Percentiles rank a stretch among this genome's conserved stretches.
Evolutionary conservation across 75 land plant genomes (phyloP).

Genomic region (Picea sitchensis): DNA sequence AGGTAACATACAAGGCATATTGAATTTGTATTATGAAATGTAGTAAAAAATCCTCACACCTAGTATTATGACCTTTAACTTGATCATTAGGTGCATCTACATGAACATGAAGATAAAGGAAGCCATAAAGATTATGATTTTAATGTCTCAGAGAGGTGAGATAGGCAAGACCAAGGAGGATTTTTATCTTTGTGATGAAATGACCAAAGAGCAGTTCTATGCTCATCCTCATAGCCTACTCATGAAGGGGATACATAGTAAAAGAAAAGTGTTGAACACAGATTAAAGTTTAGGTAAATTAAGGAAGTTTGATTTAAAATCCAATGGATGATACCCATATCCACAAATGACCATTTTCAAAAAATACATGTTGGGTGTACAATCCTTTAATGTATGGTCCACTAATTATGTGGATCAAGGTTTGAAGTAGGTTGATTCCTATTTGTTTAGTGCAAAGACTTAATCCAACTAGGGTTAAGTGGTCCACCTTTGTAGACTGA

Average conservation of each 20-base stretch:
- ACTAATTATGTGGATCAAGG: not conserved
- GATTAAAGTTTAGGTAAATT: not conserved
- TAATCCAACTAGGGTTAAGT: not conserved
- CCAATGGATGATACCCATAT: not conserved
- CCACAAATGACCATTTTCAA: no score
- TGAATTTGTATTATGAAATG: constrained; percentile 56
- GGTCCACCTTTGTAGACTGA: not conserved
- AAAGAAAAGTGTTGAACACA: not conserved
- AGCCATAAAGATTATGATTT: constrained; percentile 32
- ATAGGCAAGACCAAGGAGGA: constrained; percentile 17
- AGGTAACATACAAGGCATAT: constrained; percentile 20
- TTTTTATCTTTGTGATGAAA: constrained; percentile 20
- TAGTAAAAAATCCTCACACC: constrained; percentile 27
- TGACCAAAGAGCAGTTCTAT: not conserved
- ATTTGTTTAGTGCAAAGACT: not conserved
- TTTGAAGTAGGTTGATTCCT: not conserved
- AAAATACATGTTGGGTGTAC: not conserved
- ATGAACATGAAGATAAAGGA: constrained; percentile 25
- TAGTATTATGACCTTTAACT: constrained; percentile 10
- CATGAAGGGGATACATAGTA: not conserved
- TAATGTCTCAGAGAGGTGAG: constrained; percentile 24
- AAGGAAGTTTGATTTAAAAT: not conserved
- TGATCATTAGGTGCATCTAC: constrained; percentile 30
- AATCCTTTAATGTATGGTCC: not conserved
- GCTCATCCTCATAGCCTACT: not conserved